Conservation (phyloP, 805 yeast species). For the Ogataea trehalophila region DNA sequence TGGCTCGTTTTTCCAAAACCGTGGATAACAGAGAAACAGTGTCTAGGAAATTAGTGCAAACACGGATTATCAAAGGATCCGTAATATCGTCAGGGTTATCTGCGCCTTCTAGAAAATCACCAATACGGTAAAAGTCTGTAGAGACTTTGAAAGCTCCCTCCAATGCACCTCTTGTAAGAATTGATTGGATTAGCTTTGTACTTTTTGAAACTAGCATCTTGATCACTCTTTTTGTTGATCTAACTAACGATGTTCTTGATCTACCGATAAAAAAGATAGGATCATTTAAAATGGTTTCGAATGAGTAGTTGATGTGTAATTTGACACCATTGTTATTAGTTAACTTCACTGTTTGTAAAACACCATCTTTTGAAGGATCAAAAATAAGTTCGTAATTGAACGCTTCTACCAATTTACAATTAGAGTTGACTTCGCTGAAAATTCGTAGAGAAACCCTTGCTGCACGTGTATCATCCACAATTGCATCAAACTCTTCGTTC, state of each 20-base stretch:
- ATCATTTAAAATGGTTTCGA: slow-evolving; percentile 15
- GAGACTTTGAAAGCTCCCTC: slow-evolving; percentile 1
- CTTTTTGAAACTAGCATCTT: slow-evolving; percentile 12
- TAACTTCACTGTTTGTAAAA: slow-evolving; percentile 8
- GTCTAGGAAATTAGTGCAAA: neutral
- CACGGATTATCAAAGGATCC: slow-evolving; percentile 2
- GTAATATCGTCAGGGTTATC: slow-evolving; percentile 10
- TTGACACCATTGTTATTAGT: slow-evolving; percentile 2
- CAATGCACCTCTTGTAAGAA: slow-evolving; percentile 8
- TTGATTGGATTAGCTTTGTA: slow-evolving; percentile 2
- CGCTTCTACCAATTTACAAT: slow-evolving; percentile 6
- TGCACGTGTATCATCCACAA: slow-evolving; percentile 3
- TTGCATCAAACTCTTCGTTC: slow-evolving; percentile 20
- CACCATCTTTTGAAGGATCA: slow-evolving; percentile 12
- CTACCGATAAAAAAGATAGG: slow-evolving; percentile 19
- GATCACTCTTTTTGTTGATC: slow-evolving; percentile 10
- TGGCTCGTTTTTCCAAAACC: neutral
- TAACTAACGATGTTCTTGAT: slow-evolving; percentile 9
- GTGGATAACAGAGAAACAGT: neutral
- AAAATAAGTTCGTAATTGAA: slow-evolving; percentile 9
- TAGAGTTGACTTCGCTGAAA: slow-evolving; percentile 6
- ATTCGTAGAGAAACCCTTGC: slow-evolving; percentile 10
- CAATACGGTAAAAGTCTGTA: slow-evolving; percentile 6
- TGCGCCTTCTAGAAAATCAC: slow-evolving; percentile 6
- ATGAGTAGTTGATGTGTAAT: slow-evolving; percentile 11